Conservation (phyloP, 106 monocot genomes). For the Acorus calamus region DNA sequence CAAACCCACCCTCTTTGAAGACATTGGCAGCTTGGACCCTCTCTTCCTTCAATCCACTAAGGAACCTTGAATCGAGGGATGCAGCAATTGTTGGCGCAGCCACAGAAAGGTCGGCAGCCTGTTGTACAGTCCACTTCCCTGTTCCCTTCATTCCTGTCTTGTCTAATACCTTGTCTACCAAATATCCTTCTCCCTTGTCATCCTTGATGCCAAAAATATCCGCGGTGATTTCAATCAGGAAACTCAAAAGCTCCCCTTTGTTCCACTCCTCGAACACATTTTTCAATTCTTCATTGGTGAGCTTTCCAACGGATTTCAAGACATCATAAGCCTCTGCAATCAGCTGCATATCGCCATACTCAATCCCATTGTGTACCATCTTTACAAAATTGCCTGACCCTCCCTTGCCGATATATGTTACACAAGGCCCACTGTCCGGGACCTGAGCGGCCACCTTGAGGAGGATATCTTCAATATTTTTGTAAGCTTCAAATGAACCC, state of each 20-base stretch:
- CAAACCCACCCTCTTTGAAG: conserved; percentile 22
- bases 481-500: conserved; percentile 39
- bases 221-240: conserved; percentile 46
- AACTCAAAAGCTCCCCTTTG: conserved; percentile 46
- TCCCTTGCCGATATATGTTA: conserved; percentile 40
- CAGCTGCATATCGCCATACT: conserved; percentile 54
- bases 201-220: conserved; percentile 44
- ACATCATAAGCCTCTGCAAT: conserved; percentile 53
- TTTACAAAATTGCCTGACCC: conserved; percentile 58
- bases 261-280: conserved; percentile 42
- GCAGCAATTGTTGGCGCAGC: conserved; percentile 46
- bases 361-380: conserved; percentile 51
- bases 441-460: conserved; percentile 50
- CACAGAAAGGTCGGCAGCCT: conserved; percentile 44
- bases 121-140: conserved; percentile 53
- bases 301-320: conserved; percentile 40
- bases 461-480: conserved; percentile 41
- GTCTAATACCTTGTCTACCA: conserved; percentile 49
- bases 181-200: conserved; percentile 31
- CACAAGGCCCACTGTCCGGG: conserved; percentile 42
- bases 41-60: conserved; percentile 45
- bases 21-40: conserved; percentile 43
- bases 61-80: conserved; percentile 45
- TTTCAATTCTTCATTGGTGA: conserved; percentile 32
- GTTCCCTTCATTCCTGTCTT: conserved; percentile 56